Conservation (phyloP, 129 eudicot genomes). For the Pulicaria dysenterica region DNA sequence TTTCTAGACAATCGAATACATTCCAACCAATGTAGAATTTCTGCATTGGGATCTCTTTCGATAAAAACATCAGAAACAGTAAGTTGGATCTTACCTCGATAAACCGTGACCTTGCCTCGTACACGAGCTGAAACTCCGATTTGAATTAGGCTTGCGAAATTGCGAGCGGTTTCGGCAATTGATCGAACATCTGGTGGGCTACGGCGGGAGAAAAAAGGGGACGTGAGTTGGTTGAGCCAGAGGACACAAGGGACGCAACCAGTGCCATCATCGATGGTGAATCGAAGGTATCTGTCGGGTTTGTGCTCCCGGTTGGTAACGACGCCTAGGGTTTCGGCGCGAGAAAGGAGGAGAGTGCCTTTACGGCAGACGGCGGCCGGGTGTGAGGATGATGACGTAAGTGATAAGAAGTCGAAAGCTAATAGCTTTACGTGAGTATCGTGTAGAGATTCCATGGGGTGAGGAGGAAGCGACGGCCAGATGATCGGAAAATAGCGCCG, state of each 20-base stretch:
- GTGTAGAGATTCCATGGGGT: slow-evolving; percentile 38
- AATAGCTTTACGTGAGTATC: slow-evolving; percentile 71
- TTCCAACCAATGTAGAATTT: slow-evolving; percentile 82
- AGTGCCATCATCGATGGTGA: slow-evolving; percentile 85
- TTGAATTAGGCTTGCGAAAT: slow-evolving; percentile 41
- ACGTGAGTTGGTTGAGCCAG: slow-evolving; percentile 79
- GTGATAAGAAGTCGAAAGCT: slow-evolving; percentile 65
- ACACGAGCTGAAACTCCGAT: slow-evolving; percentile 64
- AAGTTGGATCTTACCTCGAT: slow-evolving; percentile 62
- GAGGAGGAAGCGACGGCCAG: not conserved
- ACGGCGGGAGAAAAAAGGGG: slow-evolving; percentile 62
- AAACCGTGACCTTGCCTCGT: slow-evolving; percentile 60
- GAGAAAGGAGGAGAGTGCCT: slow-evolving; percentile 43
- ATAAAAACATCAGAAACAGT: slow-evolving; percentile 68
- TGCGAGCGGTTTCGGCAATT: slow-evolving; percentile 58
- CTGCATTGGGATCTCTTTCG: slow-evolving; percentile 77
- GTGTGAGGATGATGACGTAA: slow-evolving; percentile 43
- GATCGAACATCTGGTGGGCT: slow-evolving; percentile 73
- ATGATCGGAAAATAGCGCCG: not conserved
- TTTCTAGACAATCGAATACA: slow-evolving; percentile 60
- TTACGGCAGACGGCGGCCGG: slow-evolving; percentile 45
- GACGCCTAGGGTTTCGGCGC: slow-evolving; percentile 66
- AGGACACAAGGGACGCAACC: slow-evolving; percentile 82
- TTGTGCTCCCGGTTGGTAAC: slow-evolving; percentile 62
- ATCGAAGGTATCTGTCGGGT: slow-evolving; percentile 62